Base-by-base conservation (phyloP, 805 yeast species). In the Barnettozyma pratensis region DNA sequence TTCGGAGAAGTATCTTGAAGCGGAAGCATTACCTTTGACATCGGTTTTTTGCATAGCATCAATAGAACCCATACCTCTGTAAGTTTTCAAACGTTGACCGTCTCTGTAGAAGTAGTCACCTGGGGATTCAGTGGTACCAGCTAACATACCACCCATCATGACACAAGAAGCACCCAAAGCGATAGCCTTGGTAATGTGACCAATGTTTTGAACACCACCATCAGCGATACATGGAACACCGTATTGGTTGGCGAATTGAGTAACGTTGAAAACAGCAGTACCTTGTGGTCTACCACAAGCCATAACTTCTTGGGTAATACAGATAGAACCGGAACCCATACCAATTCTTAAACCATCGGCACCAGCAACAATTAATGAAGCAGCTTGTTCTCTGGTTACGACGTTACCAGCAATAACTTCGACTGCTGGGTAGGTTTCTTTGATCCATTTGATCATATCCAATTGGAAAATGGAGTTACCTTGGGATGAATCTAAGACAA, bases 271-370 rank as follows among this genome's bases (percentile, higher is more conserved):
- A 47, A 94, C 98, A 53, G 99, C 99, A 58, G 98, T 90, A 74
- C 98, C 99, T 77, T 94, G 99, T 53, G 99, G 99, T 80, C 99
- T 90, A 74, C 99, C 99, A 75, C 97, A 96, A 46, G 99, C 99
- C 99, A 94, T 94, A 52, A 94, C 99, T 76, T 94, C 99, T 76
- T 94, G 99, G 46, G 99, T 94, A 68, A 94, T 94, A 80, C 99
- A 94, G 69, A 95, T 95, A 54, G 97, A 89, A 64, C 99, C 99
- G 34, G 98, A 88, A 67, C 99, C 99, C 99, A 94, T 94, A 75
- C 99, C 99, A 60, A 94, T 92, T 80, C 98, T 89, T 64, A 94
- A 78, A 69, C 91, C 98, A 70, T 94, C 99, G 46, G 96, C 96
- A 73, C 99, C 99, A 46, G 96, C 97, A 62, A 79, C 85, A 63